Percentiles rank a stretch among this genome's conserved stretches.
Evolutionary conservation across 306 rosid genomes (phyloP).

Genomic region (Rosa multiflora): DNA sequence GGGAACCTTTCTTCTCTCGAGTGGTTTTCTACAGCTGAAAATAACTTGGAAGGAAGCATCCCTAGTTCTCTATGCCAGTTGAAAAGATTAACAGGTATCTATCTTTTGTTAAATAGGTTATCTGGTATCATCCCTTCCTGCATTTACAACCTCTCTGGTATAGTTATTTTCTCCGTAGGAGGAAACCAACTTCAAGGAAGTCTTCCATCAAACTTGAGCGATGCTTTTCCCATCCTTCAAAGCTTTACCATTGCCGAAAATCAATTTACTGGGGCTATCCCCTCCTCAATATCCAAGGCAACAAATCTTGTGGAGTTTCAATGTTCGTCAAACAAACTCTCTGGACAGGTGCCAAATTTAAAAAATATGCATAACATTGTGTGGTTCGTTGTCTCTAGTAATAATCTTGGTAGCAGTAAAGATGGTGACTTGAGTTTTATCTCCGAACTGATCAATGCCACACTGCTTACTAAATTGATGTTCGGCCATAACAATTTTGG

Average conservation of each 20-base stretch:
- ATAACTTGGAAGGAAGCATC: constrained; percentile 12
- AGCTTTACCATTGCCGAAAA: accelerated
- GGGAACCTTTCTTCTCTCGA: constrained; percentile 18
- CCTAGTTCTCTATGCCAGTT: constrained; percentile 10
- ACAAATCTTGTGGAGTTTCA: accelerated
- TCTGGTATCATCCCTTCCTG: constrained; percentile 15
- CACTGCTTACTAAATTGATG: too few relatives aligned
- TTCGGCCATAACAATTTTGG: too few relatives aligned
- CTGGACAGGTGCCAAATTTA: background rate
- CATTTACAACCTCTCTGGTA: constrained; percentile 26
- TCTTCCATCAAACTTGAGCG: background rate
- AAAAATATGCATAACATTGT: background rate
- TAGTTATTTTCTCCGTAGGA: accelerated
- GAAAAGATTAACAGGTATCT: background rate
- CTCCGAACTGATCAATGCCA: background rate
- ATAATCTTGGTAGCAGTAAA: background rate
- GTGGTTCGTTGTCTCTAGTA: background rate
- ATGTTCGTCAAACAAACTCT: background rate
- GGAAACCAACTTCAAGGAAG: background rate
- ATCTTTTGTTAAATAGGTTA: background rate
- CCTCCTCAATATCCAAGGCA: background rate
- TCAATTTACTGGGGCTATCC: background rate
- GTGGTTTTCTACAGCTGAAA: accelerated
- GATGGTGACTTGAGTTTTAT: background rate
- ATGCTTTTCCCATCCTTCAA: background rate